Conservation (phyloP, 306 rosid genomes). For the barrel medic (Medicago truncatula) region MtrunA17r5.0-ANR NC_053047.1:5469501-5470000, state of each 20-base stretch:
- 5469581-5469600: conserved; percentile 16
- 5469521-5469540: conserved; percentile 7
- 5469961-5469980: conserved; percentile 30
- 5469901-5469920: background rate
- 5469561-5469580: background rate
- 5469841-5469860: conserved; percentile 40
- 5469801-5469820: conserved; percentile 84
- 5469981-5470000: background rate
- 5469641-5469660: conserved; percentile 84
- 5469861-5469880: conserved; percentile 15
- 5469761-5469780: conserved; percentile 29
- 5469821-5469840: conserved; percentile 82
- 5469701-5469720: background rate
- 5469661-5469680: conserved; percentile 51
- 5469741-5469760: conserved; percentile 15
- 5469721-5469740: conserved; percentile 26
- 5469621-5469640: conserved; percentile 85
- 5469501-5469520: conserved; percentile 35
- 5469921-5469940: conserved; percentile 1
- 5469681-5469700: background rate
- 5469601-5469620: conserved; percentile 46
- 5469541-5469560: conserved; percentile 14
- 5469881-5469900: conserved; percentile 11
- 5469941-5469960: background rate
- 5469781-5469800: conserved; percentile 74